Percentiles rank a stretch among this genome's conserved stretches.
Conservation (phyloP, 129 eudicot species). For the Mikania micrantha region DNA sequence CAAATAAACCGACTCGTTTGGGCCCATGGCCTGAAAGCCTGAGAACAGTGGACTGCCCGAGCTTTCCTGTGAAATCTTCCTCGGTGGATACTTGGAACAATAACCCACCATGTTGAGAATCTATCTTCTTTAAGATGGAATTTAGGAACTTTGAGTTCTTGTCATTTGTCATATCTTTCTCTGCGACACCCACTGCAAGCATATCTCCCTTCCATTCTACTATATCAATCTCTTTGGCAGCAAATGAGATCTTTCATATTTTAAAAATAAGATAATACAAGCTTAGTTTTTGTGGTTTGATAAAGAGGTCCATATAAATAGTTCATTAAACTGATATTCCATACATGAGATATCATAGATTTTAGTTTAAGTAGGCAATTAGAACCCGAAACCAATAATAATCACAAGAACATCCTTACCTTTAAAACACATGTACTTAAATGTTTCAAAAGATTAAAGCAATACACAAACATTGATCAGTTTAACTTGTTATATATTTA, state of each 20-base stretch:
- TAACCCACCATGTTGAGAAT: conserved; percentile 60
- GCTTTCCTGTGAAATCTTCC: conserved; percentile 86
- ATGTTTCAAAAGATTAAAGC: background rate
- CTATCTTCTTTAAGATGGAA: conserved; percentile 55
- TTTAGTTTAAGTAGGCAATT: background rate
- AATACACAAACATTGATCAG: background rate
- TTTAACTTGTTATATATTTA: background rate
- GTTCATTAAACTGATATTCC: background rate
- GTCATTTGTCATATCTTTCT: conserved; percentile 71
- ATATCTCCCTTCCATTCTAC: conserved; percentile 95
- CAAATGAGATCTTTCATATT: conserved; percentile 53
- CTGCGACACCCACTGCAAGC: conserved; percentile 87
- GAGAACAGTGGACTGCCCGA: conserved; percentile 72
- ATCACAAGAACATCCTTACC: too few relatives aligned
- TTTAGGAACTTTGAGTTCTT: conserved; percentile 68
- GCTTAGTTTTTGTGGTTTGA: background rate
- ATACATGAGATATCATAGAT: background rate
- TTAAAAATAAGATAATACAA: conserved; percentile 6
- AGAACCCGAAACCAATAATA: background rate
- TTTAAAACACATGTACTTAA: too few relatives aligned
- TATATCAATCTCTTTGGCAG: conserved; percentile 73
- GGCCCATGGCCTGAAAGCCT: conserved; percentile 71
- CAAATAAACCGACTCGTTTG: conserved; percentile 75
- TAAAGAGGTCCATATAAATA: conserved; percentile 5
- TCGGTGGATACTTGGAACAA: conserved; percentile 63